A percentile compares a stretch with the other conserved stretches of the same genome.
Conservation (phyloP, 148 eudicot genomes). For the Diospyros lotus region DNA sequence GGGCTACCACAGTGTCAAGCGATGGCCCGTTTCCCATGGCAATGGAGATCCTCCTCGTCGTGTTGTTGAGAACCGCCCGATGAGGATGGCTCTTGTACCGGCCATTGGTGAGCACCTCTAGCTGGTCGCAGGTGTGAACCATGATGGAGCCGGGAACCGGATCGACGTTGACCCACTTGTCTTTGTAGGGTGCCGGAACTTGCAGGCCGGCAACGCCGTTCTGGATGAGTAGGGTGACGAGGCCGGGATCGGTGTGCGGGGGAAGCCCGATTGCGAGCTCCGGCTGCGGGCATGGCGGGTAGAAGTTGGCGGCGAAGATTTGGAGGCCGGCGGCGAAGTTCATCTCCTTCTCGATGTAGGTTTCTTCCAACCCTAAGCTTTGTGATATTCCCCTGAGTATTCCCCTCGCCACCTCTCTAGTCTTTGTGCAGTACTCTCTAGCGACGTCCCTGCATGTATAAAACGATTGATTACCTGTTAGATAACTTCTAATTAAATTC, state of each 20-base stretch:
- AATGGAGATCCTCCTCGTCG: conserved; percentile 21
- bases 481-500: no score
- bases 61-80: conserved; percentile 28
- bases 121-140: conserved; percentile 32
- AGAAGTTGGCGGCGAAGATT: conserved; percentile 17
- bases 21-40: conserved; percentile 27
- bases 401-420: conserved; percentile 14
- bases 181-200: conserved; percentile 9
- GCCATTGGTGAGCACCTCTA: conserved; percentile 39
- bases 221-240: conserved; percentile 24
- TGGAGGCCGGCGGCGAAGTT: conserved; percentile 21
- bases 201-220: conserved; percentile 27
- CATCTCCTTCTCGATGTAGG: conserved; percentile 18
- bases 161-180: conserved; percentile 25
- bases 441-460: conserved; percentile 24
- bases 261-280: conserved; percentile 34
- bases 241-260: conserved; percentile 31
- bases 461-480: no score
- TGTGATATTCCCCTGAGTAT: conserved; percentile 29
- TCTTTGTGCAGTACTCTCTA: conserved; percentile 15
- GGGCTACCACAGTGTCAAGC: conserved; percentile 21
- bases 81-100: conserved; percentile 28
- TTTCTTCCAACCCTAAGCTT: conserved; percentile 29
- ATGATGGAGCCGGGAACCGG: conserved; percentile 29
- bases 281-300: conserved; percentile 35